Conservation (phyloP, 2,329 filamentous ascomycete species). For the Xylariaceae sp. region DNA sequence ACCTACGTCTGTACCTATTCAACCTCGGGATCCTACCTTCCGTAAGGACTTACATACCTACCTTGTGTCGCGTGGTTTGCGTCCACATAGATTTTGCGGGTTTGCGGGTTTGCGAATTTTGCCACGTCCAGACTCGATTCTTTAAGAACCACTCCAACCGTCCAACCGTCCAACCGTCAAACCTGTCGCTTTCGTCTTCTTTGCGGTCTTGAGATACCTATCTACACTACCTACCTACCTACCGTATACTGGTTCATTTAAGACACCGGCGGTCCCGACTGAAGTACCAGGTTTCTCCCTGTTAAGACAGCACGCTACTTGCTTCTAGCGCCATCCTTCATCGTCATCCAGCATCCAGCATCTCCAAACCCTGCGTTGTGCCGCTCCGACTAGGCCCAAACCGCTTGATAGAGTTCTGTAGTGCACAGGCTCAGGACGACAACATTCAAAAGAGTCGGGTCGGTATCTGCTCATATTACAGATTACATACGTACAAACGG, state of each 20-base stretch:
- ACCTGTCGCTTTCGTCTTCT: too few relatives aligned
- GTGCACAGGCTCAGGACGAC: not conserved
- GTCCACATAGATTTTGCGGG: not conserved
- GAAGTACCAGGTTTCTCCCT: not conserved
- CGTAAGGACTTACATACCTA: not conserved
- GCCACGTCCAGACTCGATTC: not conserved
- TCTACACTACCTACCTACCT: too few relatives aligned
- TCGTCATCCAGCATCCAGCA: too few relatives aligned
- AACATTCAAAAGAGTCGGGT: too few relatives aligned
- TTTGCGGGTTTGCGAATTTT: not conserved
- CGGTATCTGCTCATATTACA: too few relatives aligned
- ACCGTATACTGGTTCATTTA: too few relatives aligned
- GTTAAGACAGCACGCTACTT: not conserved
- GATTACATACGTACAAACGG: too few relatives aligned
- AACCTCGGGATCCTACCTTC: not conserved
- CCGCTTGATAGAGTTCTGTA: not conserved
- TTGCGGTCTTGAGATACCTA: too few relatives aligned
- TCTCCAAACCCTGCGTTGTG: too few relatives aligned
- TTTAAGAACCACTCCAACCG: too few relatives aligned
- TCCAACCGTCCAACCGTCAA: too few relatives aligned
- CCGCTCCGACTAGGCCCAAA: not conserved
- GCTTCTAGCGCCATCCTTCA: not conserved
- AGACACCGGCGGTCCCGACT: not conserved
- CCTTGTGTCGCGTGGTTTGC: not conserved
- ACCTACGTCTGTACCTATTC: not conserved